A percentile compares a stretch with the other conserved stretches of the same genome.
phyloP scores from a whole-genome alignment of 2,329 filamentous ascomycete genomes.

The Nannizzia gypsea region DNA sequence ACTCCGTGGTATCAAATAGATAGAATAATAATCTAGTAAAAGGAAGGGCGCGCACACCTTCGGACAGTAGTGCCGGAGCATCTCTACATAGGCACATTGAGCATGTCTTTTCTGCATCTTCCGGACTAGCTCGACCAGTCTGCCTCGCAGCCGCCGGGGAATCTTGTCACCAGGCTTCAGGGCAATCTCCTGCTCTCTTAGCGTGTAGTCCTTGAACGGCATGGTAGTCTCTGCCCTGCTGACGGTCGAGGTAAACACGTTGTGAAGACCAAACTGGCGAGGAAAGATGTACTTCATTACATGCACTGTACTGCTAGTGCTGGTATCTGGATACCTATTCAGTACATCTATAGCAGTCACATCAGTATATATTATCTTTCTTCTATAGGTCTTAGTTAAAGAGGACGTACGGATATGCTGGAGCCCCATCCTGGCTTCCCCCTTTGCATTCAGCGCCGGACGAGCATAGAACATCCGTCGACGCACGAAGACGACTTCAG shows the following conservation, averaged over 20 bases:
- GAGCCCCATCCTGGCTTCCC: slow-evolving; percentile 60
- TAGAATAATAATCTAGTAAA: not conserved
- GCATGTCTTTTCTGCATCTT: slow-evolving; percentile 59
- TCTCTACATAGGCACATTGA: slow-evolving; percentile 65
- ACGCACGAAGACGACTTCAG: slow-evolving; percentile 62
- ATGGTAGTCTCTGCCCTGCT: slow-evolving; percentile 57
- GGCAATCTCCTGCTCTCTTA: slow-evolving; percentile 70
- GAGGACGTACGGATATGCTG: slow-evolving; percentile 64
- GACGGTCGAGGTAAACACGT: slow-evolving; percentile 68
- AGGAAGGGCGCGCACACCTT: slow-evolving; percentile 28
- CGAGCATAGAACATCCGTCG: slow-evolving; percentile 78
- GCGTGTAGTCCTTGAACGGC: slow-evolving; percentile 69
- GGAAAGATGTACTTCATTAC: slow-evolving; percentile 92
- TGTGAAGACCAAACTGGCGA: slow-evolving; percentile 77
- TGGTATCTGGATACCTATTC: slow-evolving; percentile 51
- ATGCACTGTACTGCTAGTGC: slow-evolving; percentile 48
- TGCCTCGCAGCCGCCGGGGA: slow-evolving; percentile 50
- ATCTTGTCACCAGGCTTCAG: slow-evolving; percentile 20
- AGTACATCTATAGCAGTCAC: slow-evolving; percentile 55
- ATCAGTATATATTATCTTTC: slow-evolving; percentile 2
- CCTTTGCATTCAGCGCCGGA: slow-evolving; percentile 56
- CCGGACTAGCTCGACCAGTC: slow-evolving; percentile 46
- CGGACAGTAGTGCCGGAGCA: slow-evolving; percentile 75
- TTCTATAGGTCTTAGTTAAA: no score
- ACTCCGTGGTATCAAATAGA: no score